Evolutionary conservation across 2,329 filamentous ascomycete species (phyloP).

Genomic region (Parastagonospora avenae): DNA sequence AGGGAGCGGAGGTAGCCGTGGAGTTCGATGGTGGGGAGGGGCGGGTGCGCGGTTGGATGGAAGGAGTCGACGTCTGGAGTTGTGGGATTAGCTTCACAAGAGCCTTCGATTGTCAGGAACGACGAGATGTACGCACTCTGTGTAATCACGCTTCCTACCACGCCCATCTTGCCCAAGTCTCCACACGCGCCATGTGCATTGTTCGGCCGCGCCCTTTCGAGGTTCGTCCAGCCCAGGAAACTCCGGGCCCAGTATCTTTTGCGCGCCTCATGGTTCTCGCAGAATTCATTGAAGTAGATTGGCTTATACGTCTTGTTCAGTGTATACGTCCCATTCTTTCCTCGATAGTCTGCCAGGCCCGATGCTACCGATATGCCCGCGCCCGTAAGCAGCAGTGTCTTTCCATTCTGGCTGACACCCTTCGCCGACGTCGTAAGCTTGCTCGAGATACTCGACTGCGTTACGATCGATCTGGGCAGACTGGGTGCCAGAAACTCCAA

Average conservation of each 20-base stretch:
- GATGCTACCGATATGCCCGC: constrained; percentile 94
- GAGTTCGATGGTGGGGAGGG: constrained; percentile 77
- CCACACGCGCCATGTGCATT: constrained; percentile 76
- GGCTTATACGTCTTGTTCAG: constrained; percentile 89
- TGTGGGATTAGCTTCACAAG: background rate
- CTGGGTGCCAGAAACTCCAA: constrained; percentile 71
- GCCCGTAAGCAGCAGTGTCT: constrained; percentile 73
- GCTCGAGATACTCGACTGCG: constrained; percentile 6
- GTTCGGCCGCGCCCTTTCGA: constrained; percentile 81
- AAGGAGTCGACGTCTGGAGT: constrained; percentile 84
- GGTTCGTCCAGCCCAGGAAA: constrained; percentile 87
- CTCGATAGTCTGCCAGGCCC: constrained; percentile 90
- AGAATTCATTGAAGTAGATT: constrained; percentile 92
- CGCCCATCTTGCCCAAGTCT: constrained; percentile 71
- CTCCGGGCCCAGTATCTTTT: constrained; percentile 96
- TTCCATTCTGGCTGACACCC: constrained; percentile 47
- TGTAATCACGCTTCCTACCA: constrained; percentile 79
- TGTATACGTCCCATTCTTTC: constrained; percentile 87
- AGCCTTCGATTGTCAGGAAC: background rate
- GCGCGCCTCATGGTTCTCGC: constrained; percentile 77
- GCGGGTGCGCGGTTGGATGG: constrained; percentile 77
- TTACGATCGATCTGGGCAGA: constrained; percentile 3
- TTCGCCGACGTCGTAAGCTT: constrained; percentile 1
- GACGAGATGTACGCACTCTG: constrained; percentile 62
- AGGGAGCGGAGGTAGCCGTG: constrained; percentile 87